Evolutionary conservation across 176 grass and related monocot genomes (phyloP).

Genomic region (Musa acuminata): DNA sequence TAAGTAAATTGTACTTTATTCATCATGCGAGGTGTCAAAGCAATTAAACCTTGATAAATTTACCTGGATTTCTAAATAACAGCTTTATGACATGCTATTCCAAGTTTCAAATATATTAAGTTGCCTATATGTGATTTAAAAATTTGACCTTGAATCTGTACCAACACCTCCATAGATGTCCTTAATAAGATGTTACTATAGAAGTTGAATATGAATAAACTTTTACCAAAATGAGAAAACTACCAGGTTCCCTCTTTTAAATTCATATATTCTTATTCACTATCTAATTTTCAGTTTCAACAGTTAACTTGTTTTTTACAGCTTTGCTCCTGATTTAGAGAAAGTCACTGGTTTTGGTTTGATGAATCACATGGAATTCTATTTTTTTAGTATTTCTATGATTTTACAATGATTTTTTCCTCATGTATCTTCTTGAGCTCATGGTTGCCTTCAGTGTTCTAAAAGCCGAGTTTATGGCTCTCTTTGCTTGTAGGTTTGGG

Average conservation of each 20-base stretch:
- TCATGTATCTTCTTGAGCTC: neutral
- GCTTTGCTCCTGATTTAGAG: too few relatives aligned
- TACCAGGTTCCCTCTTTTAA: too few relatives aligned
- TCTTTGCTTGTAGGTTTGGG: constrained; percentile 53
- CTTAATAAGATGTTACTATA: too few relatives aligned
- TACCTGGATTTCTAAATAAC: neutral
- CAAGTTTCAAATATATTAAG: neutral
- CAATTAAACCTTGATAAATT: neutral
- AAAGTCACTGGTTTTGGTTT: neutral
- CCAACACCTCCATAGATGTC: too few relatives aligned
- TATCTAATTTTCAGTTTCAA: neutral
- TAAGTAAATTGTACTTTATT: neutral
- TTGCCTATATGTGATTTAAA: too few relatives aligned
- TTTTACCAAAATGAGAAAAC: too few relatives aligned
- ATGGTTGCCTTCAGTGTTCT: neutral
- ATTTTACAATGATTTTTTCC: neutral
- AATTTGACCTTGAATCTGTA: too few relatives aligned
- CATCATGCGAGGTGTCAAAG: neutral
- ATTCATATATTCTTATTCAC: too few relatives aligned
- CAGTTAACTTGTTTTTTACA: neutral
- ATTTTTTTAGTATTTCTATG: neutral
- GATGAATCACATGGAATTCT: neutral
- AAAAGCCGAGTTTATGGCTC: neutral
- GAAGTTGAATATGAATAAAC: too few relatives aligned
- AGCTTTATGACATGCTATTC: neutral